Evolutionary conservation across 1,139 yeast species (phyloP), one percentile per base, ranked within the genome.

Genomic region (Yamadazyma epiphylla): DNA sequence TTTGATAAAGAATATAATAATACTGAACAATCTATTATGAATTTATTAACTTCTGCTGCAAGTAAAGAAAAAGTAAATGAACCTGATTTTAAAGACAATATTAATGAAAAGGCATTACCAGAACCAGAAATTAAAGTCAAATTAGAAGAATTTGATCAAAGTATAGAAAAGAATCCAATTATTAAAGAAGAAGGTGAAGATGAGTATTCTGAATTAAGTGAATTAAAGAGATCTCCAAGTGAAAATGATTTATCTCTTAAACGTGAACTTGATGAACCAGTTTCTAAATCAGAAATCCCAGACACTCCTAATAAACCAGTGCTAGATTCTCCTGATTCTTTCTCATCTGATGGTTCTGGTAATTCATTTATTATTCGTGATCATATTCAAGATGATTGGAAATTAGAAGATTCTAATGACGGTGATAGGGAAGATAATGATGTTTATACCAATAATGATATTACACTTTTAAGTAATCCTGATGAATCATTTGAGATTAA

Each of bases 371-470:
- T 65, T 10, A 51, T 64, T 13, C 42, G 64, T 27, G 62, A 60
- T 39, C 61, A 62, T 26, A 49, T 59, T 33, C 68, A 62, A 33
- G 48, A 56, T 22, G 64, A 56, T 24, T 64, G 71, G 71, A 63
- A 60, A 41, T 51, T 60, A 27, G 70, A 64, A 36, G 65, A 63
- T 30, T 62, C 69, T 30, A 55, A 63, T 33, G 71, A 65, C 42
- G 72, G 70, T 11, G 72, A 65, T 29, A 49, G 54, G 25, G 72
- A 65, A 41, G 72, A 65, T 35, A 65, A 65, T 38, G 66, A 59
- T 30, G 61, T 56, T 12, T 35, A 24, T 19, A 54, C 62, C 5
- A 42, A 50, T 27, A 52, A 51, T 27, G 59, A 56, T 30, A 26
- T 37, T n/a, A 40, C 46, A 11, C 17, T 38, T 5, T 13, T 39